These are phyloP conservation scores for Annulohypoxylon stygium DNA, from an alignment of 495 filamentous ascomycete genomes.

Conservation along the genomic window DNA sequence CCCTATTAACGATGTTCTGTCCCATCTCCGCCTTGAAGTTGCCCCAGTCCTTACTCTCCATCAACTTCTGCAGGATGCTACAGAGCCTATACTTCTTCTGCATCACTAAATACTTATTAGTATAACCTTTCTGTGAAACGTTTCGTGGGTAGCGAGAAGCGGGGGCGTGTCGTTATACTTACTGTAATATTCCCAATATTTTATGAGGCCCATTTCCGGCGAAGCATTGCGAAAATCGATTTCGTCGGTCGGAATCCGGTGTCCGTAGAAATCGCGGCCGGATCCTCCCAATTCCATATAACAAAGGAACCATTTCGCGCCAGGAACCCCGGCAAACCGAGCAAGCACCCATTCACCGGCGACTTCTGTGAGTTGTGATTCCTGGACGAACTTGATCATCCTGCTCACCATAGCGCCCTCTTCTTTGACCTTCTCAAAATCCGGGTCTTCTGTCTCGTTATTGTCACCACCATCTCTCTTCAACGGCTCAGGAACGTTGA, in stretches of 20 bases:
- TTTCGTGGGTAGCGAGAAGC: background rate
- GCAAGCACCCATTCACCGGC: conserved; percentile 65
- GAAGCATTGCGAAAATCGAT: conserved; percentile 56
- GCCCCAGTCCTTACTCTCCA: conserved; percentile 40
- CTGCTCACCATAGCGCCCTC: conserved; percentile 52
- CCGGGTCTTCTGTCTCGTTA: conserved; percentile 2
- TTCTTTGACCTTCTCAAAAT: conserved; percentile 37
- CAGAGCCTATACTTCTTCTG: conserved; percentile 57
- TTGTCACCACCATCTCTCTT: conserved; percentile 14
- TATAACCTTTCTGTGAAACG: too few relatives aligned
- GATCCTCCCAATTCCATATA: conserved; percentile 57
- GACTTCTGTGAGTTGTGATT: conserved; percentile 52
- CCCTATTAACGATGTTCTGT: conserved; percentile 22
- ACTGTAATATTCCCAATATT: conserved; percentile 57
- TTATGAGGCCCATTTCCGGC: conserved; percentile 54
- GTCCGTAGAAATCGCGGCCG: conserved; percentile 55
- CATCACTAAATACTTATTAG: conserved; percentile 40
- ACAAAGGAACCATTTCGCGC: conserved; percentile 64
- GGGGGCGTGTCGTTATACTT: background rate
- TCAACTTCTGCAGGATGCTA: conserved; percentile 46
- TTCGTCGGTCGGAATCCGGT: conserved; percentile 54
- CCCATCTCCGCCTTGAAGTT: conserved; percentile 34
- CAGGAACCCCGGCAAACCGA: conserved; percentile 57
- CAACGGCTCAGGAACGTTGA: background rate
- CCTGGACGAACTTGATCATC: conserved; percentile 61